Conservation (phyloP, 495 filamentous ascomycete species). For the Thozetella sp. region DNA sequence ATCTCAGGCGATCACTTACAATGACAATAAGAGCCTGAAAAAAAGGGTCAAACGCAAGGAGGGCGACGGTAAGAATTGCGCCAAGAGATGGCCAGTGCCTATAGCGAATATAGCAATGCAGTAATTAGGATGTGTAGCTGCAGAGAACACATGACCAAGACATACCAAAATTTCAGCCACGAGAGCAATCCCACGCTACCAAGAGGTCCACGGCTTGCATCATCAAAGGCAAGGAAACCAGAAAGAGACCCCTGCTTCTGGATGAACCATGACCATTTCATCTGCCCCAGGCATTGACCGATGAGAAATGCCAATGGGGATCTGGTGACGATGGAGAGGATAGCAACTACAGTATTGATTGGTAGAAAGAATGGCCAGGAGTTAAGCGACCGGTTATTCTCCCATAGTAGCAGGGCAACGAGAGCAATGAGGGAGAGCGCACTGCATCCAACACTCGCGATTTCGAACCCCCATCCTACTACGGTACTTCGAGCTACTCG, state of each 20-base stretch:
- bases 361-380: too few relatives aligned
- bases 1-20: neutral
- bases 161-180: slow-evolving; percentile 5
- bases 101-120: too few relatives aligned
- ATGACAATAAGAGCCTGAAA: neutral
- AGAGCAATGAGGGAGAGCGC: too few relatives aligned
- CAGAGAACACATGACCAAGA: too few relatives aligned
- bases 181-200: slow-evolving; percentile 1
- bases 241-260: neutral
- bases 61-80: neutral
- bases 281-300: slow-evolving; percentile 3
- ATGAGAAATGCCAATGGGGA: slow-evolving; percentile 1
- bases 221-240: slow-evolving; percentile 4
- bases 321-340: neutral
- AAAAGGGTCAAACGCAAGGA: neutral
- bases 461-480: too few relatives aligned
- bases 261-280: slow-evolving; percentile 7
- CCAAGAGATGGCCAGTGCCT: slow-evolving; percentile 6
- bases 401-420: too few relatives aligned
- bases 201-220: slow-evolving; percentile 5
- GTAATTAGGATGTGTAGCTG: neutral
- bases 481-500: too few relatives aligned
- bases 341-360: slow-evolving; percentile 16
- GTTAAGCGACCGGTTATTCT: too few relatives aligned
- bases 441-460: too few relatives aligned